Conservation (phyloP, 1,284 basidiomycete species). For the Trametes hirsuta region DNA sequence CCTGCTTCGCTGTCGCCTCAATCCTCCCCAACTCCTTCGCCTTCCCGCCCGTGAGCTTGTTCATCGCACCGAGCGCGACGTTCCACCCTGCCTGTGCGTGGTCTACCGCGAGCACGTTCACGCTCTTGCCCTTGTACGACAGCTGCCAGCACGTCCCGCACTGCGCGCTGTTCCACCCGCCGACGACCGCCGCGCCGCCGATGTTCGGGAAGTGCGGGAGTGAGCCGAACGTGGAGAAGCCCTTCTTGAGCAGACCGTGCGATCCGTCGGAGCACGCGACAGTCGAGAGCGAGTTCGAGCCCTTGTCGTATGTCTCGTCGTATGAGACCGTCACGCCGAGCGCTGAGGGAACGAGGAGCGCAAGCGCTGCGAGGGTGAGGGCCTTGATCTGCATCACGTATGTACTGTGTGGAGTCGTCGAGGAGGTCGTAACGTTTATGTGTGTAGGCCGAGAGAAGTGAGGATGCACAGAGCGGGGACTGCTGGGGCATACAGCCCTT, state of each 20-base stretch:
- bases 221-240: slow-evolving; percentile 49
- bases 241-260: slow-evolving; percentile 46
- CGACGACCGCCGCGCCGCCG: slow-evolving; percentile 47
- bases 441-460: too few relatives aligned
- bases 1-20: slow-evolving; percentile 29
- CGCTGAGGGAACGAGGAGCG: slow-evolving; percentile 26
- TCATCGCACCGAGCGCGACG: slow-evolving; percentile 38
- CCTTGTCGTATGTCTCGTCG: slow-evolving; percentile 48
- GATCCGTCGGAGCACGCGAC: slow-evolving; percentile 55
- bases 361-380: slow-evolving; percentile 29
- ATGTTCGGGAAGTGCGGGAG: slow-evolving; percentile 55
- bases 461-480: too few relatives aligned
- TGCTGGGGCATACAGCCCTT: too few relatives aligned
- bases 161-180: slow-evolving; percentile 42
- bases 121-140: slow-evolving; percentile 40
- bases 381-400: slow-evolving; percentile 30
- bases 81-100: slow-evolving; percentile 42
- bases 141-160: slow-evolving; percentile 55
- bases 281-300: slow-evolving; percentile 33
- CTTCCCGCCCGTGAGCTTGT: slow-evolving; percentile 33
- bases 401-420: too few relatives aligned
- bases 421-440: too few relatives aligned
- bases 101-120: slow-evolving; percentile 48
- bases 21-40: slow-evolving; percentile 30
- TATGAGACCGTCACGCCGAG: slow-evolving; percentile 39